Conservation (phyloP, 1,284 basidiomycete species). For the Garcileccinum viscosum region DNA sequence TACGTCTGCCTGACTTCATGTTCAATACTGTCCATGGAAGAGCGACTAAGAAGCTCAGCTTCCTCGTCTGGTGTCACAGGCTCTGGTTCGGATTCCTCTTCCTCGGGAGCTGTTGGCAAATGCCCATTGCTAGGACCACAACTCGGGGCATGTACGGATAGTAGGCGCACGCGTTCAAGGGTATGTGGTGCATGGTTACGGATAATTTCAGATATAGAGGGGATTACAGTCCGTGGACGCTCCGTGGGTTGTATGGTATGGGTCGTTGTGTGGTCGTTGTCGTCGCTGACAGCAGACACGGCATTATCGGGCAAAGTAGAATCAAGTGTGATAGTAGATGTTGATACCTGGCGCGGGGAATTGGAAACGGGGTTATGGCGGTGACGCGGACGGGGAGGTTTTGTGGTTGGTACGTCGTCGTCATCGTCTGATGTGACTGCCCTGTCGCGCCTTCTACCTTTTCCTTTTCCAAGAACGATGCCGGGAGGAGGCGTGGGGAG, state of each 20-base stretch:
- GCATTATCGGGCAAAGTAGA: constrained; percentile 27
- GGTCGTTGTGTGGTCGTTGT: constrained; percentile 23
- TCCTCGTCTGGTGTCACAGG: constrained; percentile 60
- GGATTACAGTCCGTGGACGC: constrained; percentile 53
- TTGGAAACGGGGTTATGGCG: constrained; percentile 43
- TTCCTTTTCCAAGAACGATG: constrained; percentile 71
- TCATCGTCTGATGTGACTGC: constrained; percentile 47
- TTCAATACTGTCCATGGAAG: constrained; percentile 83
- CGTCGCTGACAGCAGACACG: constrained; percentile 17
- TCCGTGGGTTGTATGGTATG: constrained; percentile 28
- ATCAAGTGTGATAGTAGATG: constrained; percentile 46
- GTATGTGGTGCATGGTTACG: constrained; percentile 70
- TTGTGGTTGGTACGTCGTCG: constrained; percentile 42
- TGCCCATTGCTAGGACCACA: constrained; percentile 55
- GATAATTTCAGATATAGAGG: constrained; percentile 86
- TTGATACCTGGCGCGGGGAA: constrained; percentile 46
- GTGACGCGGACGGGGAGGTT: constrained; percentile 43
- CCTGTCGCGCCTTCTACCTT: constrained; percentile 50
- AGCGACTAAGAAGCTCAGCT: constrained; percentile 68
- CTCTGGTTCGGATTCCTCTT: constrained; percentile 58
- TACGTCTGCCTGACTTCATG: constrained; percentile 77
- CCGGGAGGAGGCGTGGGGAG: constrained; percentile 82
- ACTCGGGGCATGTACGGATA: constrained; percentile 52
- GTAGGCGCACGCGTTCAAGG: constrained; percentile 50
- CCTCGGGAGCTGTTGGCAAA: constrained; percentile 46